A percentile compares a stretch with the other conserved stretches of the same genome.
phyloP scores from a whole-genome alignment of 495 filamentous ascomycete species.

The Xylaria palmicola region DNA sequence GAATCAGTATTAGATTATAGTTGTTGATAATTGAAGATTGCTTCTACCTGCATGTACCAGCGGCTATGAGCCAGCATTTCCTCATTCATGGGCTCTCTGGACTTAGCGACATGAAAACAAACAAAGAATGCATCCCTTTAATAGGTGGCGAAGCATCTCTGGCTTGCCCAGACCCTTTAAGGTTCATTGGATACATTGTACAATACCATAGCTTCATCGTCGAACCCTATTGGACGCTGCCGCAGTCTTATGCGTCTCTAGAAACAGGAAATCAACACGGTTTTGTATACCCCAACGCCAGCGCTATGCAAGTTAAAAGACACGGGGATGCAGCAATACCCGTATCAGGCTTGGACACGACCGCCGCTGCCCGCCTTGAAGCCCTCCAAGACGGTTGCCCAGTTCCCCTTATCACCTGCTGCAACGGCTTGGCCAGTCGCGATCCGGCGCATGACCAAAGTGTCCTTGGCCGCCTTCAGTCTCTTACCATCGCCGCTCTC shows the following conservation, averaged over 20 bases:
- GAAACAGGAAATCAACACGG: not conserved
- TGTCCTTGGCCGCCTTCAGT: constrained; percentile 63
- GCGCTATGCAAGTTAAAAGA: constrained; percentile 29
- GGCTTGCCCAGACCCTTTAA: too few species aligned
- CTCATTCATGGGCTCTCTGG: too few species aligned
- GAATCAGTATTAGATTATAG: too few species aligned
- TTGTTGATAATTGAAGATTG: too few species aligned
- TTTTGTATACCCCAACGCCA: constrained; percentile 26
- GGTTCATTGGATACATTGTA: too few species aligned
- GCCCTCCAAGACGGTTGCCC: constrained; percentile 34
- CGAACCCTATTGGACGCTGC: not conserved
- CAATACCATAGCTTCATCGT: not conserved
- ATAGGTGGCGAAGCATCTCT: too few species aligned
- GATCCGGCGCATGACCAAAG: constrained; percentile 61
- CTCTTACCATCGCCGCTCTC: constrained; percentile 59
- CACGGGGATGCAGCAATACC: not conserved
- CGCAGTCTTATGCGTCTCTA: not conserved
- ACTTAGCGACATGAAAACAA: too few species aligned
- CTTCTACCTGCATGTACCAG: too few species aligned
- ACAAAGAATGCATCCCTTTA: too few species aligned
- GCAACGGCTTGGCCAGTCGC: constrained; percentile 20
- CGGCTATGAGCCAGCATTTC: too few species aligned
- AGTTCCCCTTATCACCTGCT: constrained; percentile 25
- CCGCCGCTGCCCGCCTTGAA: constrained; percentile 34
- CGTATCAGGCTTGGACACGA: constrained; percentile 20